Conservation (phyloP, 352 stramenopile species). For the Pythium phragmiticola region DNA sequence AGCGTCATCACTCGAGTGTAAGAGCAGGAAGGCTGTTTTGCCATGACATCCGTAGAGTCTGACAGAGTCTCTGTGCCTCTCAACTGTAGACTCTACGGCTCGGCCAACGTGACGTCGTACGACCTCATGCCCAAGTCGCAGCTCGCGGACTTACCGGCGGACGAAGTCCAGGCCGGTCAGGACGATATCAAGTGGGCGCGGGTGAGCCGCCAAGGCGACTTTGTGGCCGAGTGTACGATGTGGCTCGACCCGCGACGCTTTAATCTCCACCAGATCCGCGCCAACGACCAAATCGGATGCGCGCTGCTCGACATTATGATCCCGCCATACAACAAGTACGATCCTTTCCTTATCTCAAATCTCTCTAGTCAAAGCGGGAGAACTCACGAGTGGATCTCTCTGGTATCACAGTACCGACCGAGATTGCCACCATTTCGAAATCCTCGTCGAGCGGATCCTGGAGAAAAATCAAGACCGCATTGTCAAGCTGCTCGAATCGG, state of each 20-base stretch:
- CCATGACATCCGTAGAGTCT: not conserved
- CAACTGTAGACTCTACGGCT: slow-evolving; percentile 59
- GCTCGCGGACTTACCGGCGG: slow-evolving; percentile 17
- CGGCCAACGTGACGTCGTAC: slow-evolving; percentile 71
- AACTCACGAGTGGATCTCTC: not conserved
- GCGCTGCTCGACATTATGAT: slow-evolving; percentile 84
- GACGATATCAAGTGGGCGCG: slow-evolving; percentile 56
- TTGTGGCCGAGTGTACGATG: slow-evolving; percentile 60
- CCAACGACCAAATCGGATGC: slow-evolving; percentile 68
- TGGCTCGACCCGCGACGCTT: slow-evolving; percentile 80
- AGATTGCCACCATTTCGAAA: slow-evolving; percentile 76
- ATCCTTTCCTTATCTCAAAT: not conserved
- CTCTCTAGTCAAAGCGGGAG: not conserved
- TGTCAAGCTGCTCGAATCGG: slow-evolving; percentile 71
- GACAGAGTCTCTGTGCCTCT: not conserved
- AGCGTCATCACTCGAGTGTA: slow-evolving; percentile 83
- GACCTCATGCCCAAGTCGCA: slow-evolving; percentile 60
- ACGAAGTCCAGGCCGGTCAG: slow-evolving; percentile 33
- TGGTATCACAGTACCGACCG: slow-evolving; percentile 49
- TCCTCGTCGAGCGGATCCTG: slow-evolving; percentile 57
- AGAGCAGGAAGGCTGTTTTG: slow-evolving; percentile 3
- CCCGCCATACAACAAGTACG: slow-evolving; percentile 84
- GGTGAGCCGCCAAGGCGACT: slow-evolving; percentile 60
- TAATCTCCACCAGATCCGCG: slow-evolving; percentile 80
- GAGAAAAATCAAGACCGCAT: slow-evolving; percentile 46